Evolutionary conservation across 257 asterid species (phyloP), one percentile per base, ranked within the genome.

Genomic region (Plantago elongata): DNA sequence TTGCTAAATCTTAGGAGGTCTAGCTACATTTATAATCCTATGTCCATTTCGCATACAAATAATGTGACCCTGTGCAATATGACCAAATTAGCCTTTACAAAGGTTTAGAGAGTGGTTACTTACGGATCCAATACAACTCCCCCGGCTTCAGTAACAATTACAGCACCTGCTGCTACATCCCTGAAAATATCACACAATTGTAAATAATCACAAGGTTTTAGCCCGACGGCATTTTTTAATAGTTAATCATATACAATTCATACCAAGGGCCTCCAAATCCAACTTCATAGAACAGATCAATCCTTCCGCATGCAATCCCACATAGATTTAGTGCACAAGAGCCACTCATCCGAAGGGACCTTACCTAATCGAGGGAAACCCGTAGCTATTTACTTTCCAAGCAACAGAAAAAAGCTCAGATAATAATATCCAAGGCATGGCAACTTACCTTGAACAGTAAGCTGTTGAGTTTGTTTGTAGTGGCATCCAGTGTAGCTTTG

Each of bases 211-310:
- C 8, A 6, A 3, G 42, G 22, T 22, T 47, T 51, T 56, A 13
- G 50, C 15, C 40, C 8, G 4, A 34, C 12, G 51, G 46, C 5
- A 44, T 22, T 22, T 44, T 0, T 9, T 4, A 62, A 34, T 1
- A 34, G 40, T 6, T 34, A 3, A 7, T 34, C 40, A 34, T 34
- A 7, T 34, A 22, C 9, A 10, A 55, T 29, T 60, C 74, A 65
- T 78, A 80, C 89, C 97, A 90, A 43, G 95, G 94, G 54, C 96
- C 96, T 61, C 97, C 97, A 54, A 78, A 90, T 62, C 92, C 96
- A 57, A 44, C 55, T 77, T 83, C 93, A 62, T 84, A 90, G 81
- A 85, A 81, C 11, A 90, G 72, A 71, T 90, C 97, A 63, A 90
- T 78, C 79, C 96, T 84, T 61, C 95, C 95, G 54, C 94, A 76